These are phyloP conservation scores for Hordeum marinum DNA, from an alignment of 176 grass and related monocot species.

Conservation along the genomic window DNA sequence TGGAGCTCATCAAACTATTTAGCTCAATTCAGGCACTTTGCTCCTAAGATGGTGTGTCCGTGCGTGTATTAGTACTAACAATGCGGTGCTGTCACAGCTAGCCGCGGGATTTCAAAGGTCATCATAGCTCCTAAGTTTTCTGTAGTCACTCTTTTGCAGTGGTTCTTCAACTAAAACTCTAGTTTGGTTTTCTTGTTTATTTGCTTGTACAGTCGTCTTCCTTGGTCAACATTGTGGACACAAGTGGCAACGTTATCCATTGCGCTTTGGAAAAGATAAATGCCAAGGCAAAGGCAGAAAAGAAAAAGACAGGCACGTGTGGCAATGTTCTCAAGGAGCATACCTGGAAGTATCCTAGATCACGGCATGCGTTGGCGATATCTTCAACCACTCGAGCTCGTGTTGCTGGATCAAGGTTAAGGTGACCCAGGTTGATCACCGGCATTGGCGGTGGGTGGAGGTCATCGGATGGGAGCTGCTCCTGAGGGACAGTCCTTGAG, in stretches of 20 bases:
- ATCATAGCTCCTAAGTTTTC: not conserved
- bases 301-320: not conserved
- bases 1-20: not conserved
- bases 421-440: conserved; percentile 44
- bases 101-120: not conserved
- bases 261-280: not conserved
- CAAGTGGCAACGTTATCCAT: not conserved
- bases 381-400: conserved; percentile 2
- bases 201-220: conserved; percentile 1
- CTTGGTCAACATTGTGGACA: not conserved
- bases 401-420: conserved; percentile 14
- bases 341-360: conserved; percentile 55
- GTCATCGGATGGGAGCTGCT: conserved; percentile 4
- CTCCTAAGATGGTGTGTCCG: not conserved
- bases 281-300: not conserved
- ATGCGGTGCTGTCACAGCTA: not conserved
- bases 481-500: conserved; percentile 9
- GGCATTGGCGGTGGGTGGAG: conserved; percentile 14
- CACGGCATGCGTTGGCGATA: conserved; percentile 36
- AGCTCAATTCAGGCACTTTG: not conserved
- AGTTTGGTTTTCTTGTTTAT: not conserved
- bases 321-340: not conserved
- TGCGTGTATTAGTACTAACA: not conserved
- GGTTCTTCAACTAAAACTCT: not conserved
- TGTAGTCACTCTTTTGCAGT: not conserved